These are phyloP conservation scores for Athelia sp. DNA, from an alignment of 1,284 basidiomycete species.

Conservation along the genomic window DNA sequence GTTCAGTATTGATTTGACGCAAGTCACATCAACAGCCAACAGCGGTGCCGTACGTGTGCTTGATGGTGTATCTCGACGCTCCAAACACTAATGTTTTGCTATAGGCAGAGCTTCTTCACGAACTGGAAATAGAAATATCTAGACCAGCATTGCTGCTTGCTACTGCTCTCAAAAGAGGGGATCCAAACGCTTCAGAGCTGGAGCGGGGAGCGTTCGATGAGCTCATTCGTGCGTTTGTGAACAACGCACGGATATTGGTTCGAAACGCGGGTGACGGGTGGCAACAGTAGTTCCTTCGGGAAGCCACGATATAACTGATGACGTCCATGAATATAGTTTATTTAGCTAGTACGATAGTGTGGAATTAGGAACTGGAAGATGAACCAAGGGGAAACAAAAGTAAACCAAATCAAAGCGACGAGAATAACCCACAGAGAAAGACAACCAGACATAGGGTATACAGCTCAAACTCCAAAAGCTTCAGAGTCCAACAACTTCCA, in stretches of 20 bases:
- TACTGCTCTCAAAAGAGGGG: constrained; percentile 53
- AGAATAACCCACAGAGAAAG: no score
- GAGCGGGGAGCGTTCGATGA: constrained; percentile 76
- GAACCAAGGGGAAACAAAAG: no score
- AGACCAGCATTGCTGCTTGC: constrained; percentile 55
- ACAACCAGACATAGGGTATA: no score
- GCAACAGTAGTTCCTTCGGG: constrained; percentile 12
- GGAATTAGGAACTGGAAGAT: no score
- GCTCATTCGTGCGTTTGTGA: constrained; percentile 77
- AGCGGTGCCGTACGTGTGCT: constrained; percentile 41
- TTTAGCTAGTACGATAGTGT: no score
- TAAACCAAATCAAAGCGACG: no score
- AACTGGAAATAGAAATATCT: constrained; percentile 70
- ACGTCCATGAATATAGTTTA: no score
- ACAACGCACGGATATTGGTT: constrained; percentile 71
- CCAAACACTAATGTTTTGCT: not conserved
- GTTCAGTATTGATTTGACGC: constrained; percentile 90
- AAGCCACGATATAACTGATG: no score
- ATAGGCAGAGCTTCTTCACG: constrained; percentile 61
- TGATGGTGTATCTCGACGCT: constrained; percentile 1
- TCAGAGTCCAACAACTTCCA: constrained; percentile 66
- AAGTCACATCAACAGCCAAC: constrained; percentile 61
- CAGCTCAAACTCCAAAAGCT: no score
- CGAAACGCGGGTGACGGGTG: constrained; percentile 52
- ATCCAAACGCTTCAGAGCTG: constrained; percentile 47